These are phyloP conservation scores for Ophiosphaerella narmari DNA, from an alignment of 2,329 filamentous ascomycete genomes.

Conservation along the genomic window DNA sequence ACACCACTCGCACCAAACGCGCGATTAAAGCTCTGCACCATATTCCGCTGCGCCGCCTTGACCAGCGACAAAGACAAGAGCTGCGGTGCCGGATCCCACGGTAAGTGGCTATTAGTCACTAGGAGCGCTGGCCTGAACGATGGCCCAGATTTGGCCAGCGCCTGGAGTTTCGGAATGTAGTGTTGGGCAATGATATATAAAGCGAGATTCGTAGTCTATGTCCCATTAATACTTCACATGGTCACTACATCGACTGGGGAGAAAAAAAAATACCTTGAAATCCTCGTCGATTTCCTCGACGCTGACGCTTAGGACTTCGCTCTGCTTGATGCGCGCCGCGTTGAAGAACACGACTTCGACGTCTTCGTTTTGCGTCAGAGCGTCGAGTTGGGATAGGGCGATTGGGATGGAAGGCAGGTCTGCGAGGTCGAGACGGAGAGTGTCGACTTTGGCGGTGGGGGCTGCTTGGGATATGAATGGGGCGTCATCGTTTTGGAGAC, in stretches of 20 bases:
- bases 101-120: conserved; percentile 56
- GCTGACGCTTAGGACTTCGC: conserved; percentile 48
- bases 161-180: conserved; percentile 50
- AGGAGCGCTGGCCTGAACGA: conserved; percentile 52
- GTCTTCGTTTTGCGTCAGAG: conserved; percentile 31
- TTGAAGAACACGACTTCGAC: conserved; percentile 60
- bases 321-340: conserved; percentile 54
- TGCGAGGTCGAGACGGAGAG: conserved; percentile 52
- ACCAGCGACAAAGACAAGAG: conserved; percentile 56
- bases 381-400: conserved; percentile 50
- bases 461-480: conserved; percentile 38
- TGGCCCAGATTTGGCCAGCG: conserved; percentile 36
- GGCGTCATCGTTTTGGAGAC: conserved; percentile 47
- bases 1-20: conserved; percentile 50
- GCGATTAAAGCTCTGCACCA: conserved; percentile 52
- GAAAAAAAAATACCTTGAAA: conserved; percentile 48
- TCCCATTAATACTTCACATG: neutral
- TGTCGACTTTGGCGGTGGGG: conserved; percentile 46
- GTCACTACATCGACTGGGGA: neutral
- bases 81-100: conserved; percentile 52
- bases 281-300: conserved; percentile 56
- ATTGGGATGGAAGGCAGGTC: conserved; percentile 45
- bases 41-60: conserved; percentile 58
- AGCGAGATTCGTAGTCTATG: conserved; percentile 53
- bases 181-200: conserved; percentile 56